Conservation (phyloP, 1,284 basidiomycete genomes). For the Neonothopanus nambi region DNA sequence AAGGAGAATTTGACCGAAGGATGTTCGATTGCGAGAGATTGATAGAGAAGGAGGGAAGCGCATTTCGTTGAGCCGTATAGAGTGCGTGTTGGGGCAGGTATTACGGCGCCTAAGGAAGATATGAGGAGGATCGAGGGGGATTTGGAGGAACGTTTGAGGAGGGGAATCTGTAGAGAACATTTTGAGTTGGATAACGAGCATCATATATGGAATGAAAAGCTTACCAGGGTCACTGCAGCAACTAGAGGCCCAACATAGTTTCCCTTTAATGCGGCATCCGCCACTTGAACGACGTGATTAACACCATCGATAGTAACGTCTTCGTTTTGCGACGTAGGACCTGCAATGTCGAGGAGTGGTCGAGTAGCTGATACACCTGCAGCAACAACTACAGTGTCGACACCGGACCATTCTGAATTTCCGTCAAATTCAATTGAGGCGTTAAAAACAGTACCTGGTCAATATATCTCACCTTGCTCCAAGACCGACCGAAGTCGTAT, state of each 20-base stretch:
- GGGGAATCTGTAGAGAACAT: conserved; percentile 60
- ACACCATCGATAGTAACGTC: conserved; percentile 51
- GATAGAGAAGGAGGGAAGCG: conserved; percentile 77
- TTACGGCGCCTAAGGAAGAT: conserved; percentile 77
- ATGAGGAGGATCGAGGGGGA: conserved; percentile 80
- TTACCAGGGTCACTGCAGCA: conserved; percentile 65
- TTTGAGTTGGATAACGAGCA: neutral
- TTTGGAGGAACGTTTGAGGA: conserved; percentile 67
- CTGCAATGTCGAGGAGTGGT: conserved; percentile 76
- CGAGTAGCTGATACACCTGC: conserved; percentile 86
- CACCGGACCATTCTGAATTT: conserved; percentile 68
- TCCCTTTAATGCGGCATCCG: conserved; percentile 51
- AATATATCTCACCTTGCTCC: conserved; percentile 49
- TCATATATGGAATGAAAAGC: conserved; percentile 28
- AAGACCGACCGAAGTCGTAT: conserved; percentile 57
- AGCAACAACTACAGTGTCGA: conserved; percentile 84
- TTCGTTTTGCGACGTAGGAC: conserved; percentile 30
- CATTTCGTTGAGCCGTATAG: conserved; percentile 87
- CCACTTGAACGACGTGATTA: conserved; percentile 50
- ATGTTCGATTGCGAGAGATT: conserved; percentile 79
- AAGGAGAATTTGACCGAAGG: conserved; percentile 60
- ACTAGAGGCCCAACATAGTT: conserved; percentile 71
- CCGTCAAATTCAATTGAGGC: neutral
- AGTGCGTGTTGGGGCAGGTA: conserved; percentile 85
- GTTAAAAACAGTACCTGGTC: neutral